Base-by-base conservation (phyloP, 2,329 filamentous ascomycete genomes). In the Aspergillus brunneoviolaceus region DNA sequence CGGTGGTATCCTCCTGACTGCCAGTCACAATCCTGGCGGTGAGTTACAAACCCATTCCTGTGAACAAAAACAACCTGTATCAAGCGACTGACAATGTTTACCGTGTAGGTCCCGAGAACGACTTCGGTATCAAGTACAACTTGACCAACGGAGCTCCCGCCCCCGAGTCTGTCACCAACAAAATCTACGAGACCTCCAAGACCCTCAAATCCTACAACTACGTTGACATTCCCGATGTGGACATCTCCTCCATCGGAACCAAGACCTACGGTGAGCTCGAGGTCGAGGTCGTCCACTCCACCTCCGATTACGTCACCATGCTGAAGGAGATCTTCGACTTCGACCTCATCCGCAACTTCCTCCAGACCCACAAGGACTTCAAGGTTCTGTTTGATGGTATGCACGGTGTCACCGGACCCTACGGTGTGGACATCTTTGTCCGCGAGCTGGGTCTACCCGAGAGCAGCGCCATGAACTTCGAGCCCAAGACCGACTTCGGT, bases 81-180 rank as follows among this genome's bases (percentile, higher is more conserved):
- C 9, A 27, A n/a, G 19, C 45, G 23, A 48, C 45, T 35, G 21
- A 45, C 2, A 33, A 25, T 29, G 33, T 49, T 27, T 27, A 29
- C 19, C 31, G 5, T 16, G 1, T 69, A 96, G 92, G 93, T 55
- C 95, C 95, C 63, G 89, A 87, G 69, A 90, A 95, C 76, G 95
- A 99, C 80, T 99, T 99, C 72, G 95, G 95, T 70, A 99, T 99
- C 88, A 99, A 99, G 83, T 99, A 99, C 86, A 99, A 99, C 84
- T 84, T 99, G 61, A 84, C 92, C 77, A 98, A 99, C 74, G 95
- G 95, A 70, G 95, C 93, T 59, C 95, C 95, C 49, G 95, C 95
- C 59, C 95, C 95, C 60, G 95, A 99, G 79, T 89, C 90, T 57
- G 91, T 99, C 67, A 99, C 95, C 68, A 96, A 99, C 87, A 96